A percentile compares a stretch with the other conserved stretches of the same genome.
Evolutionary conservation across 2,329 filamentous ascomycete species (phyloP).

Genomic region (Paracoccidioides brasiliensis): DNA sequence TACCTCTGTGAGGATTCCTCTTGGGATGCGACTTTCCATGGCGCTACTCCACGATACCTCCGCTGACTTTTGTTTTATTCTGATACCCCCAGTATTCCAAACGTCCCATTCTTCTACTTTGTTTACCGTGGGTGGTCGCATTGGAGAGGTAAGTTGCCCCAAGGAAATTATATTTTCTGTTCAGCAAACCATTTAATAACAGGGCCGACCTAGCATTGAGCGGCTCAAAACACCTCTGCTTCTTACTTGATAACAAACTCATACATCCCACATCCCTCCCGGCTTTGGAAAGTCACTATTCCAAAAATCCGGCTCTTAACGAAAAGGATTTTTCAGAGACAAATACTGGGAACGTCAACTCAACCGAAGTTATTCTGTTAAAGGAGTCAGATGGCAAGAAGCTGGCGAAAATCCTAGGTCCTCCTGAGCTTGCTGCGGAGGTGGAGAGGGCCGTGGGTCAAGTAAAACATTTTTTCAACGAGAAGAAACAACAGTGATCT

Average conservation of each 20-base stretch:
- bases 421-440: constrained; percentile 59
- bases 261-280: constrained; percentile 53
- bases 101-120: constrained; percentile 94
- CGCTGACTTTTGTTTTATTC: not conserved
- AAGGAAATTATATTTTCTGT: not conserved
- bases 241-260: constrained; percentile 61
- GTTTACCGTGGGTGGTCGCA: constrained; percentile 82
- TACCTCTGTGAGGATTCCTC: constrained; percentile 58
- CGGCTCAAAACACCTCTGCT: constrained; percentile 74
- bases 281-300: constrained; percentile 63
- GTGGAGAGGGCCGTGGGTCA: constrained; percentile 66
- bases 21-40: not conserved
- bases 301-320: constrained; percentile 24
- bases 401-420: constrained; percentile 48
- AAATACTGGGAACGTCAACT: constrained; percentile 15
- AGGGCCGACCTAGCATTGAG: constrained; percentile 45
- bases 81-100: constrained; percentile 54
- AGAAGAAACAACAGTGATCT: constrained; percentile 7
- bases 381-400: constrained; percentile 39
- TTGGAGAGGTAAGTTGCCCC: constrained; percentile 45
- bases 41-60: not conserved
- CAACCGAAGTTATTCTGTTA: constrained; percentile 34
- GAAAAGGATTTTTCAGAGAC: constrained; percentile 11
- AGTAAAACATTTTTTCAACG: constrained; percentile 37
- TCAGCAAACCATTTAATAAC: constrained; percentile 13